These are phyloP conservation scores for Boletus bicolor DNA, from an alignment of 768 basidiomycete species.

Conservation along the genomic window DNA sequence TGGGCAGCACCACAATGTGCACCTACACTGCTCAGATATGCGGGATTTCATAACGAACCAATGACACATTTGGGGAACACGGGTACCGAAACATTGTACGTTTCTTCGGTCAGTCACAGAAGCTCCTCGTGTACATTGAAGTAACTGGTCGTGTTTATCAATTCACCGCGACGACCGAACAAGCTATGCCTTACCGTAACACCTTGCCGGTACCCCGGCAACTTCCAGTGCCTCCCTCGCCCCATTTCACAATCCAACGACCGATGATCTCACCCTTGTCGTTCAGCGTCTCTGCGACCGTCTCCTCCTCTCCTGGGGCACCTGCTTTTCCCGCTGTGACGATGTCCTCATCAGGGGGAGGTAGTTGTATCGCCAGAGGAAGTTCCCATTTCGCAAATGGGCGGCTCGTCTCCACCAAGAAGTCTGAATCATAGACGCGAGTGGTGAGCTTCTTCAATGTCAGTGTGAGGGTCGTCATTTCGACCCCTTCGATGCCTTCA, in stretches of 20 bases:
- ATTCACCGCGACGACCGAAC: neutral
- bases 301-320: conserved; percentile 59
- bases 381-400: conserved; percentile 84
- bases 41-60: neutral
- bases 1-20: neutral
- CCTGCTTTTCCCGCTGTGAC: conserved; percentile 31
- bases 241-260: conserved; percentile 79
- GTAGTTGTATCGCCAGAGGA: conserved; percentile 49
- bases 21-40: neutral
- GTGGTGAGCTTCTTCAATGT: conserved; percentile 59
- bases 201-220: conserved; percentile 65
- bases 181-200: conserved; percentile 50
- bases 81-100: neutral
- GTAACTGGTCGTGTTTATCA: conserved; percentile 31
- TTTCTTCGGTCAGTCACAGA: conserved; percentile 20
- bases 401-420: conserved; percentile 62
- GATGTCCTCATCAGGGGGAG: conserved; percentile 34
- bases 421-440: conserved; percentile 70
- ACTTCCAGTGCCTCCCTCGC: conserved; percentile 55
- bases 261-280: conserved; percentile 59
- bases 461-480: conserved; percentile 68
- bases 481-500: conserved; percentile 50
- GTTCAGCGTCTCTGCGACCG: conserved; percentile 73
- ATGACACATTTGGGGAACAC: neutral
- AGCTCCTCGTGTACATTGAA: conserved; percentile 56